Percentiles rank a stretch among this genome's conserved stretches.
Conservation (phyloP, 2,329 filamentous ascomycete species). For the Chrysoporthe deuterocubensis region DNA sequence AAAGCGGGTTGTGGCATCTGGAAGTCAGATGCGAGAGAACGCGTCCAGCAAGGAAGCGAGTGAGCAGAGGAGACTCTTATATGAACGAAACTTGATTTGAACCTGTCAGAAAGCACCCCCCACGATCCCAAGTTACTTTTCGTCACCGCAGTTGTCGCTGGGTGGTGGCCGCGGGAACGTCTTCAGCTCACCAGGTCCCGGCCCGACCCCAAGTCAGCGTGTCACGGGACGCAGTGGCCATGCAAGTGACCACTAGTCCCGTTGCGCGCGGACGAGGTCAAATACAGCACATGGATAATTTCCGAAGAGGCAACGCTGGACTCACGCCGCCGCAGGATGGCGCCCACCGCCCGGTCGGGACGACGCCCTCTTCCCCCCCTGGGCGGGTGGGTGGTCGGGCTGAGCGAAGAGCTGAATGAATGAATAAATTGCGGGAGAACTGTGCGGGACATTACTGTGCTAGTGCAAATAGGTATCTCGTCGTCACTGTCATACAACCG, state of each 20-base stretch:
- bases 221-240: background rate
- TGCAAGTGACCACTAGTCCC: background rate
- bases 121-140: background rate
- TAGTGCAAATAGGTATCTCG: constrained; percentile 15
- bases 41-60: too few relatives aligned
- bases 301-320: background rate
- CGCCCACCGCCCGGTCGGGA: background rate
- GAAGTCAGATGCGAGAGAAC: too few relatives aligned
- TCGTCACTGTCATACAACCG: background rate
- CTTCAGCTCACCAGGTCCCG: background rate
- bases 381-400: background rate
- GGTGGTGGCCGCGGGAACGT: background rate
- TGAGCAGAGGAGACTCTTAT: background rate
- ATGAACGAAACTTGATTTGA: background rate
- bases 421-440: background rate
- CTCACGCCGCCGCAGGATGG: background rate
- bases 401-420: background rate
- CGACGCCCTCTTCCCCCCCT: background rate
- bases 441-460: background rate
- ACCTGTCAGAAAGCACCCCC: background rate
- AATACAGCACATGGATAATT: background rate
- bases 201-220: background rate
- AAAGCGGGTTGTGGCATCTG: too few relatives aligned
- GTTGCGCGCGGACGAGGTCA: background rate
- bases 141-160: background rate